Evolutionary conservation across 768 basidiomycete species (phyloP), one percentile per base, ranked within the genome.

Genomic region (Kwoniella dejecticola): DNA sequence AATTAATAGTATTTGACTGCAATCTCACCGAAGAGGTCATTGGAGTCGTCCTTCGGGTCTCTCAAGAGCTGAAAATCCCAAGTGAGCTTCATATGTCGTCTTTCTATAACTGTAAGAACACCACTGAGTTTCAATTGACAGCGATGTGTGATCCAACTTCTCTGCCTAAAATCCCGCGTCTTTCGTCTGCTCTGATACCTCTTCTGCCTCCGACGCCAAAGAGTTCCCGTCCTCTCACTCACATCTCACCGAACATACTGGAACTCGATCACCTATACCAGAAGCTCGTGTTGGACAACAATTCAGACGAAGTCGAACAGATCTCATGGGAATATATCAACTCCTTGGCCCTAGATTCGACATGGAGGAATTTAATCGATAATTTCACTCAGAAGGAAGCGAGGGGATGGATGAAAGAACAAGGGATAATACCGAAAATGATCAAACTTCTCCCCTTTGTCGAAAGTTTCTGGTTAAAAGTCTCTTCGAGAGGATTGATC

Each of bases 101-200:
- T 44, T 24, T 46, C 21, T 6, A 23, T 45, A 5, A 19, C 19
- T n/a, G n/a, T n/a, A n/a, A n/a, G n/a, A n/a, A n/a, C n/a, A n/a
- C n/a, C n/a, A n/a, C n/a, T n/a, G n/a, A n/a, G n/a, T n/a, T n/a
- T n/a, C n/a, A n/a, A n/a, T 36, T 36, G 7, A 30, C 61, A 91
- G 90, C 85, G 13, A 88, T 94, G 75, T 92, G 90, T 76, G 96
- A 99, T 78, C 95, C 96, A 1, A 98, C 96, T 1, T 96, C 93
- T 0, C 83, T 88, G n/a, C 79, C 83, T 45, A 98, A 98, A 80
- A 87, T 89, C 0, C 81, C 82, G 1, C 80, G 82, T 2, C 86
- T 98, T 60, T 73, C 96, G 4, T 83, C 86, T 0, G 86, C 89
- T 0, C 57, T 82, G 27, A 46, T 46, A 40, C 41, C 53, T 12